A percentile compares a stretch with the other conserved stretches of the same genome.
Evolutionary conservation across 2,329 filamentous ascomycete genomes (phyloP).

Genomic region (Diaporthe amygdali): DNA sequence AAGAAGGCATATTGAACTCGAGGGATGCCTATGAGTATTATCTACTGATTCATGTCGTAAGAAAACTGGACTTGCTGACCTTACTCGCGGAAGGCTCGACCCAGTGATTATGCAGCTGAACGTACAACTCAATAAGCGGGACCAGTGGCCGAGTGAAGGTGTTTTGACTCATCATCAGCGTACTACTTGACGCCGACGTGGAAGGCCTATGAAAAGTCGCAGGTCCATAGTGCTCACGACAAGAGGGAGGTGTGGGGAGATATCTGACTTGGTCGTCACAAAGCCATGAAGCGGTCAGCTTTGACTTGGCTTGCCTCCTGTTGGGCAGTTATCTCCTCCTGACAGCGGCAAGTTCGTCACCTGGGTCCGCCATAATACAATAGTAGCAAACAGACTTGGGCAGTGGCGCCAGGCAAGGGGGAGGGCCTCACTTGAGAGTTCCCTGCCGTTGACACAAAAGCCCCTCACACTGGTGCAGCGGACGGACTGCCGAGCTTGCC

Average conservation of each 20-base stretch:
- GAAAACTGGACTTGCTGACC: slow-evolving; percentile 17
- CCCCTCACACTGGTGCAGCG: slow-evolving; percentile 18
- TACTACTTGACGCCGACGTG: slow-evolving; percentile 16
- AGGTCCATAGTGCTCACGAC: slow-evolving; percentile 17
- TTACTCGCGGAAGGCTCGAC: slow-evolving; percentile 23
- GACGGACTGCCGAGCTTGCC: slow-evolving; percentile 11
- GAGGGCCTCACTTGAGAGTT: slow-evolving; percentile 1
- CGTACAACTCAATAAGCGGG: slow-evolving; percentile 25
- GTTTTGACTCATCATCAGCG: slow-evolving; percentile 23
- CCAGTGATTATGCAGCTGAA: slow-evolving; percentile 23
- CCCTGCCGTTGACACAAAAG: neutral
- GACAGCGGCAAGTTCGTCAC: slow-evolving; percentile 15
- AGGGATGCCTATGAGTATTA: slow-evolving; percentile 9
- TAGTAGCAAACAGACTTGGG: slow-evolving; percentile 10
- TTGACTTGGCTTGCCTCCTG: slow-evolving; percentile 20
- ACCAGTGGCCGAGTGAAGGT: slow-evolving; percentile 9
- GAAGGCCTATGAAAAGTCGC: slow-evolving; percentile 21
- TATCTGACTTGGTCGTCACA: slow-evolving; percentile 21
- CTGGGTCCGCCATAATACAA: slow-evolving; percentile 21
- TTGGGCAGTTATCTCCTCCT: slow-evolving; percentile 17
- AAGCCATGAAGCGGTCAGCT: slow-evolving; percentile 26
- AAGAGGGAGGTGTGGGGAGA: slow-evolving; percentile 21
- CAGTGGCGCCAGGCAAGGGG: neutral
- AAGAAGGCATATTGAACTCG: slow-evolving; percentile 5
- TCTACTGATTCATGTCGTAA: slow-evolving; percentile 23